Evolutionary conservation across 73 alveolate species (phyloP), one percentile per base, ranked within the genome.

Genomic region (Blepharisma japonicum): DNA sequence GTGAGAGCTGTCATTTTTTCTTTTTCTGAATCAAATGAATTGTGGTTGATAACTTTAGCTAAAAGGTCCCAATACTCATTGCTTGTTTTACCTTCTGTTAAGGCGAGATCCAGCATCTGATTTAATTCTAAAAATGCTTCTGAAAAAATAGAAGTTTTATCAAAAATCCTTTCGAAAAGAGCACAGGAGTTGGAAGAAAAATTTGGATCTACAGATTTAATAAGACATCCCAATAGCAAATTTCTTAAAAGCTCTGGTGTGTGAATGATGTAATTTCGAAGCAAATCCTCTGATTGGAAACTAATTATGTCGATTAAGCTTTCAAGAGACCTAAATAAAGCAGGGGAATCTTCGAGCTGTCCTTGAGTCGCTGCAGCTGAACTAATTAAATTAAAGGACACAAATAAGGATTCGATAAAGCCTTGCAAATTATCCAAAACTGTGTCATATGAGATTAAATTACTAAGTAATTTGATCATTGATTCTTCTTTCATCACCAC

Each of bases 21-120:
- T 39, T 45, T 70, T 45, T 47, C 80, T 1, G 21, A 72, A 2
- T 47, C 56, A 2, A 38, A 38, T 25, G 20, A 1, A 2, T 23
- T 61, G 14, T 14, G 74, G 74, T 61, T 61, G 11, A 14, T 61
- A 2, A 61, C 74, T 8, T 8, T 61, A 61, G 80, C 71, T 14
- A 70, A 47, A 25, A 70, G 56, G 2, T 70, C 46, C 56, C 56
- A 70, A 6, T 70, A 70, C 14, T 45, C n/a, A 18, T 70, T 54
- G 27, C n/a, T 39, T 39, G 68, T 45, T 70, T 9, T 7, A 20
- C 47, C 74, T 61, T 61, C 18, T 18, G 14, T 2, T 2, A n/a
- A 39, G 11, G 47, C n/a, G 14, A 14, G 50, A 61, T 20, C 14
- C 4, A 61, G 74, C 2, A 61, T 18, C 18, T 61, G 18, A 39